Evolutionary conservation across 2,329 filamentous ascomycete genomes (phyloP).

Genomic region (Botryosphaeria dothidea): DNA sequence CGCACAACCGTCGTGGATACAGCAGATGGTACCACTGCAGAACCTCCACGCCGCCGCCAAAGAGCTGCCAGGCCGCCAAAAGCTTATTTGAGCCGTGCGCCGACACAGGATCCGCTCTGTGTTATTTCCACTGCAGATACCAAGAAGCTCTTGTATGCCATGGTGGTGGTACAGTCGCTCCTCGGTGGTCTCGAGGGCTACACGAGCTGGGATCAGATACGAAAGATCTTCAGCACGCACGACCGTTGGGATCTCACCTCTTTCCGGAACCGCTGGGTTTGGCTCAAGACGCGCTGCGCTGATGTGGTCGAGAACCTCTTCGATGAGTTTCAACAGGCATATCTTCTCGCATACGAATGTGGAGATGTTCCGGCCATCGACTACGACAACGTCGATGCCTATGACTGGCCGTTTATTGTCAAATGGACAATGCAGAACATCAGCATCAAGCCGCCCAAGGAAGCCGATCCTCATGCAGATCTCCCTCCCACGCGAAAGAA

Average conservation of each 20-base stretch:
- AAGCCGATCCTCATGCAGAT: neutral
- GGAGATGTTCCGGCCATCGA: conserved; percentile 63
- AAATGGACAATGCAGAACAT: conserved; percentile 62
- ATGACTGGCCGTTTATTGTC: conserved; percentile 69
- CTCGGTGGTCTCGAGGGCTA: conserved; percentile 38
- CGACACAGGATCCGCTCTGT: conserved; percentile 22
- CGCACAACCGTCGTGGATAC: neutral
- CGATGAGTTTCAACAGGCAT: conserved; percentile 64
- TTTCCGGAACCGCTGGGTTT: conserved; percentile 41
- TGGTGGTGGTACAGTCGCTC: conserved; percentile 34
- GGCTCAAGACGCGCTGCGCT: conserved; percentile 34
- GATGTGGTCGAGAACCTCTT: conserved; percentile 59
- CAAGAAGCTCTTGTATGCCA: conserved; percentile 34
- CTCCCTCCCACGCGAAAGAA: conserved; percentile 30
- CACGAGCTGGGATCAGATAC: conserved; percentile 44
- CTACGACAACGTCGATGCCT: conserved; percentile 62
- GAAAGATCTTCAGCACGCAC: conserved; percentile 39
- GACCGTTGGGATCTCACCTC: conserved; percentile 33
- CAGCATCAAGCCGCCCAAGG: conserved; percentile 5
- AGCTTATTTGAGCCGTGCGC: neutral
- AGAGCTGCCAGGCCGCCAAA: neutral
- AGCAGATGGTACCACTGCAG: neutral
- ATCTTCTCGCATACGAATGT: conserved; percentile 66
- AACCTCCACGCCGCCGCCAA: neutral
- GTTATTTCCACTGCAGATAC: conserved; percentile 14